A percentile compares a stretch with the other conserved stretches of the same genome.
These are phyloP conservation scores for Shiraia sp. DNA, from an alignment of 2,329 filamentous ascomycete genomes.

Conservation along the genomic window DNA sequence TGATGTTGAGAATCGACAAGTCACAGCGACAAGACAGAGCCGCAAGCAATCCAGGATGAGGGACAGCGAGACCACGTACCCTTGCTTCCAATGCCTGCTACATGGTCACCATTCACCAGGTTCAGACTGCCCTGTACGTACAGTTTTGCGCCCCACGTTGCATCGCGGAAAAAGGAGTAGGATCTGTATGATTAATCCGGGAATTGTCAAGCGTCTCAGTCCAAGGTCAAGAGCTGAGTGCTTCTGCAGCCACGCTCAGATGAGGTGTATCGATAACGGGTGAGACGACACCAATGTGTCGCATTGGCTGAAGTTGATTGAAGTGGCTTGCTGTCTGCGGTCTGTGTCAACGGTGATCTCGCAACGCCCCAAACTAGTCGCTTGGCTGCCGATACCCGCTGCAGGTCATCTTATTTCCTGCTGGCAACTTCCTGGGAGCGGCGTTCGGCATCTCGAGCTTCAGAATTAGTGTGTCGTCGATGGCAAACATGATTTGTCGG, in stretches of 20 bases:
- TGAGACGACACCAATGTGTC: conserved; percentile 6
- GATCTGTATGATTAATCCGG: no score
- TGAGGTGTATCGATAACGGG: conserved; percentile 24
- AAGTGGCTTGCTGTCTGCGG: background rate
- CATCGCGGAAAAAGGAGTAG: conserved; percentile 21
- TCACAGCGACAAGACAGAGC: conserved; percentile 9
- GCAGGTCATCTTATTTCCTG: no score
- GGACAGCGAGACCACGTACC: conserved; percentile 2
- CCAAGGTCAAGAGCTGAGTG: conserved; percentile 16
- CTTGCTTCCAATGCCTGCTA: conserved; percentile 11
- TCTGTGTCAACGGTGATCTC: background rate
- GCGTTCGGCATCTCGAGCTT: no score
- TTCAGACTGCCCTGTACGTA: conserved; percentile 6
- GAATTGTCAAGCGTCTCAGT: conserved; percentile 25
- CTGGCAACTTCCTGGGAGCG: no score
- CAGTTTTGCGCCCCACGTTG: conserved; percentile 23
- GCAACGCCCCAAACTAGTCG: background rate
- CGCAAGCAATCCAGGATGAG: conserved; percentile 2
- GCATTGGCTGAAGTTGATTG: background rate
- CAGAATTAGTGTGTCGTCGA: no score
- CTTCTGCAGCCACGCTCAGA: conserved; percentile 15
- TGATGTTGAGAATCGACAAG: conserved; percentile 12
- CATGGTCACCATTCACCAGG: conserved; percentile 7
- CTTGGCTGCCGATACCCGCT: no score
- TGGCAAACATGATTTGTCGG: no score